These are phyloP conservation scores for Plasmodium billcollinsi DNA, from an alignment of 169 alveolate genomes.

Conservation along the genomic window DNA sequence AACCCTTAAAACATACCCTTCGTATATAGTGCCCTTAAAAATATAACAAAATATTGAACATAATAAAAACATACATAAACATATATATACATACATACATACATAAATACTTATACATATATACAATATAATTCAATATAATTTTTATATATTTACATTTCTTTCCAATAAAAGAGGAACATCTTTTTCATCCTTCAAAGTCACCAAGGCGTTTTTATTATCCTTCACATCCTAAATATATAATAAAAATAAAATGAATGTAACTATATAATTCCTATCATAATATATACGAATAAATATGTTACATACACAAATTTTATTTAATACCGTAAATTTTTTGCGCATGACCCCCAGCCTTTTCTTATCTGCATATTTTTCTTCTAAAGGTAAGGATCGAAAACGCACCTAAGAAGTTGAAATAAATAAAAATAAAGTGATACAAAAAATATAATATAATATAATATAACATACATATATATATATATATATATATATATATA, in stretches of 20 bases:
- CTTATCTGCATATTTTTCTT: conserved; percentile 30
- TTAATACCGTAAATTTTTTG: conserved; percentile 43
- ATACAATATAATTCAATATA: background rate
- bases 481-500: background rate
- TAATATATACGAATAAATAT: too few species aligned
- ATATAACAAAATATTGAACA: background rate
- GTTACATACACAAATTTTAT: background rate
- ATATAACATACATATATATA: too few species aligned
- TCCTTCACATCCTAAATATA: conserved; percentile 40
- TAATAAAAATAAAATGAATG: background rate
- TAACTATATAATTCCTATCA: too few species aligned
- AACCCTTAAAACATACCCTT: conserved; percentile 49
- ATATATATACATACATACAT: background rate
- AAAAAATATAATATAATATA: background rate
- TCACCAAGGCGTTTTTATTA: conserved; percentile 31
- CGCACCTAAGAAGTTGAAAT: conserved; percentile 8
- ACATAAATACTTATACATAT: background rate
- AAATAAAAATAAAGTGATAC: background rate
- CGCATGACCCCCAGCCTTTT: conserved; percentile 26
- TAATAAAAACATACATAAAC: too few species aligned
- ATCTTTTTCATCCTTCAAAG: conserved; percentile 33
- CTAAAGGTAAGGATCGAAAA: conserved; percentile 43
- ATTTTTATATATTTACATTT: conserved; percentile 18
- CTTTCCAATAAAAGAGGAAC: conserved; percentile 6
- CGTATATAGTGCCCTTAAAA: conserved; percentile 36